phyloP scores from a whole-genome alignment of 306 rosid species.

The Delonix regia region DNA sequence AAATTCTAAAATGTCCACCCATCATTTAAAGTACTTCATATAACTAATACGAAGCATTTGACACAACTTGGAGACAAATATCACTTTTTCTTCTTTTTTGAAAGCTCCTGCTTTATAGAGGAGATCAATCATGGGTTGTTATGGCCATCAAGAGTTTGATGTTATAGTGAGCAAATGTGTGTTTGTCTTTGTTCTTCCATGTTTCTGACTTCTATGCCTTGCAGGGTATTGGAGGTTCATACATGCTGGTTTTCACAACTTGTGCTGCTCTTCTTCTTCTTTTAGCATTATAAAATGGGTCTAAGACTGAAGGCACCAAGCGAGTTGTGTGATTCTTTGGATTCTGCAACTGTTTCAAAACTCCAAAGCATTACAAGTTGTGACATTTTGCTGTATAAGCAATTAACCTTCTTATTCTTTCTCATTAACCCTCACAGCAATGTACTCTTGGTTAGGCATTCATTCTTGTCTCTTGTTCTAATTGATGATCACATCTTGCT shows the following conservation, averaged over 20 bases:
- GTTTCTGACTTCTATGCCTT: constrained; percentile 18
- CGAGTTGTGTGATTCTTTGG: constrained; percentile 25
- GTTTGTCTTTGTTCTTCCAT: not conserved
- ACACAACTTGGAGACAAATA: no score
- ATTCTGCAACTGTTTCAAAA: constrained; percentile 39
- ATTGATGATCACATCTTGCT: constrained; percentile 20
- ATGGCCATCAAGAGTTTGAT: no score
- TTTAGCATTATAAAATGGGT: constrained; percentile 38
- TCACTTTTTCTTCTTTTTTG: no score
- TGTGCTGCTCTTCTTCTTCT: constrained; percentile 58
- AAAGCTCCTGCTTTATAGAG: not conserved
- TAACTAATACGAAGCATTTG: no score
- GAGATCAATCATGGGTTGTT: not conserved
- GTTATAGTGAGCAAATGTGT: not conserved
- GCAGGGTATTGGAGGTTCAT: constrained; percentile 64
- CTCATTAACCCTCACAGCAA: not conserved
- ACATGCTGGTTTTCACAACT: constrained; percentile 54
- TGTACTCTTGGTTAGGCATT: not conserved
- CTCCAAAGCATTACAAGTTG: constrained; percentile 15
- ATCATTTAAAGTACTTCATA: no score
- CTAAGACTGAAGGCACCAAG: constrained; percentile 2
- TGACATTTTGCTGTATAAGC: not conserved
- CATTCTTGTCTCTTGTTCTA: not conserved
- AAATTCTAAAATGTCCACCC: no score
- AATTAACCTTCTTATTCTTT: constrained; percentile 27